phyloP scores from a whole-genome alignment of 192 early-diverging fungal genomes.

The Cetraspora pellucida region DNA sequence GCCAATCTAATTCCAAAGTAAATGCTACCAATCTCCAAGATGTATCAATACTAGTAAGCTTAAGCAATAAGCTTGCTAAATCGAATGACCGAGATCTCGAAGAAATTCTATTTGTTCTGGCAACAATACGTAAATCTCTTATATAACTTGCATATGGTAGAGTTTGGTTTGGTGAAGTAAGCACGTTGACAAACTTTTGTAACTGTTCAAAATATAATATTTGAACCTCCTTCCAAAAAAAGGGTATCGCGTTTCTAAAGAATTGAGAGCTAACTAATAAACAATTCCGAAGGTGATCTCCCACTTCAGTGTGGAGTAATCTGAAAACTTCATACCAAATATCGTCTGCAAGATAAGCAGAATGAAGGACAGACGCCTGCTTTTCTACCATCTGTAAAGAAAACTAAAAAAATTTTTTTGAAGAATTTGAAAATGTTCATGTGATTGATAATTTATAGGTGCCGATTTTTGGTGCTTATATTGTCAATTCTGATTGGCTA shows the following conservation, averaged over 20 bases:
- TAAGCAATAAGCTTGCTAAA: not conserved
- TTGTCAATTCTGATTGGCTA: too few species aligned
- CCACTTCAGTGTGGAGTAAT: not conserved
- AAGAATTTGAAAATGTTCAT: too few species aligned
- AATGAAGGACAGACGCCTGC: not conserved
- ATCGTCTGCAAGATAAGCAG: conserved; percentile 1
- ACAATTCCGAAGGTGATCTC: conserved; percentile 5
- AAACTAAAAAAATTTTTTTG: too few species aligned
- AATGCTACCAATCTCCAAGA: conserved; percentile 2
- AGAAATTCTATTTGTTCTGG: not conserved
- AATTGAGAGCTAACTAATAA: conserved; percentile 4
- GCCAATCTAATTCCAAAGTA: conserved; percentile 7
- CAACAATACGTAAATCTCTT: not conserved
- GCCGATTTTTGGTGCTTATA: too few species aligned
- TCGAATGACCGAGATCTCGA: not conserved
- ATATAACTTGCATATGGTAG: conserved; percentile 1
- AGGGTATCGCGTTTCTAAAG: not conserved
- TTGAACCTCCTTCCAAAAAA: not conserved
- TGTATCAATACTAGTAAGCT: not conserved
- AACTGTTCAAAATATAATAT: conserved; percentile 1
- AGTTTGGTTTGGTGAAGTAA: not conserved
- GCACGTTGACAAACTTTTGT: not conserved
- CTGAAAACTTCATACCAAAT: conserved; percentile 1
- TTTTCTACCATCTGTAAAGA: too few species aligned
- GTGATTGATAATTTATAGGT: too few species aligned